Base-by-base conservation (phyloP, 129 eudicot species). In the Ambrosia artemisiifolia region DNA sequence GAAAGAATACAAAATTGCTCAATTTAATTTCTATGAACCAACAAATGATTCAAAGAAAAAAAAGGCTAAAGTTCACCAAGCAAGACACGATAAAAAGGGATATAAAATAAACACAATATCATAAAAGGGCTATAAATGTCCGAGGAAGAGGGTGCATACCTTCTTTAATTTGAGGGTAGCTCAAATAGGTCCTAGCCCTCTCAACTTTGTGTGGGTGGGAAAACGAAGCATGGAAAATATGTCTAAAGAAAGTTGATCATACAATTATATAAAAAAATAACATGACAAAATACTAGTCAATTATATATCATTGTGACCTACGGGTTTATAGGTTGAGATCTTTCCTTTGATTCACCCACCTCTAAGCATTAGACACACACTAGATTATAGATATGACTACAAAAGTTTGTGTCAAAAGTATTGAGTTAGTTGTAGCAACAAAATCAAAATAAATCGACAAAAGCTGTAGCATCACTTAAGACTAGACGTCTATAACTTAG, bases 61-160 rank as follows among this genome's bases (percentile, higher is more conserved):
- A 17, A 51, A 51, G 61, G 34, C 20, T 20, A 63, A 63, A 42
- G 66, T 65, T 63, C 20, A n/a, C 11, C 7, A 74, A 64, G 43
- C 28, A 59, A 60, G 33, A 50, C 46, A 64, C 63, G 10, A 59
- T 54, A 48, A 42, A 71, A 71, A 40, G 11, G 50, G 50, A 28
- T 76, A 69, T 68, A 69, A 48, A 77, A 69, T 34, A 69, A 77
- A 77, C 75, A 69, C 44, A 77, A 48, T 35, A 69, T 77, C 75
- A 61, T 17, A 69, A 62, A 60, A 60, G 81, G 71, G 20, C 40
- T 69, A 63, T 69, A 54, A 59, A 68, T 84, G 85, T 80, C 85
- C 48, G 63, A 65, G 34, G 64, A 77, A 63, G 59, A 69, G 82
- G 83, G 80, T 80, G 71, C 85, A 80, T 74, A 72, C 77, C 79